phyloP scores from a whole-genome alignment of 805 yeast species.

The Monosporozyma aerobia region DNA sequence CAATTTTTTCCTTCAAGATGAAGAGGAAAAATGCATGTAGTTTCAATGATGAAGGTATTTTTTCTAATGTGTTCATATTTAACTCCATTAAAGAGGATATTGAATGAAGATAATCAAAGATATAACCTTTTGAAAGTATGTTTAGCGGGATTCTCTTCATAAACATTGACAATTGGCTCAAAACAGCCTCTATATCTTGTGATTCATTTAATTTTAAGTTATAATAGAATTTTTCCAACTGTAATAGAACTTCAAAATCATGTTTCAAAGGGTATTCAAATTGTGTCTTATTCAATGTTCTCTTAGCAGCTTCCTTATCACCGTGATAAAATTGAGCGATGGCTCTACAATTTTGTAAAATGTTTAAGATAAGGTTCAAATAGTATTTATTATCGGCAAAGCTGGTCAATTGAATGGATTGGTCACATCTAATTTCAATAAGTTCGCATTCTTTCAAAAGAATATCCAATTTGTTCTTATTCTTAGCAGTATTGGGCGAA shows the following conservation, averaged over 20 bases:
- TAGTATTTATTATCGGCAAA: constrained; percentile 3
- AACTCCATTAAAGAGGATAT: constrained; percentile 13
- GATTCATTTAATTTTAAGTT: constrained; percentile 6
- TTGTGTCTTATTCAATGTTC: neutral
- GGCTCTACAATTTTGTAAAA: constrained; percentile 13
- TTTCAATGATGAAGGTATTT: constrained; percentile 1
- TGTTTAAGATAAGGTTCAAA: constrained; percentile 10
- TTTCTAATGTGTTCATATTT: neutral
- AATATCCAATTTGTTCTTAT: constrained; percentile 4
- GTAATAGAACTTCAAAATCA: constrained; percentile 11
- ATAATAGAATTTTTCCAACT: constrained; percentile 22
- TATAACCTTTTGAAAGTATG: constrained; percentile 15
- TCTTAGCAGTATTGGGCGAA: neutral
- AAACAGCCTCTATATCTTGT: neutral
- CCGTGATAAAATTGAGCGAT: neutral
- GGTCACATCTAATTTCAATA: constrained; percentile 5
- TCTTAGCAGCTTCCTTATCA: neutral
- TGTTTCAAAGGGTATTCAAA: neutral
- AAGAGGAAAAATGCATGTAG: constrained; percentile 7
- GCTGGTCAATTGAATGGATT: constrained; percentile 3
- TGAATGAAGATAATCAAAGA: constrained; percentile 16
- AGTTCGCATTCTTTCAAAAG: constrained; percentile 14
- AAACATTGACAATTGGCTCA: constrained; percentile 7
- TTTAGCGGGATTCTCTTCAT: constrained; percentile 14
- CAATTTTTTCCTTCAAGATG: neutral